A percentile compares a stretch with the other conserved stretches of the same genome.
These are phyloP conservation scores for Lachancea nothofagi DNA, from an alignment of 805 yeast genomes.

Conservation along the genomic window DNA sequence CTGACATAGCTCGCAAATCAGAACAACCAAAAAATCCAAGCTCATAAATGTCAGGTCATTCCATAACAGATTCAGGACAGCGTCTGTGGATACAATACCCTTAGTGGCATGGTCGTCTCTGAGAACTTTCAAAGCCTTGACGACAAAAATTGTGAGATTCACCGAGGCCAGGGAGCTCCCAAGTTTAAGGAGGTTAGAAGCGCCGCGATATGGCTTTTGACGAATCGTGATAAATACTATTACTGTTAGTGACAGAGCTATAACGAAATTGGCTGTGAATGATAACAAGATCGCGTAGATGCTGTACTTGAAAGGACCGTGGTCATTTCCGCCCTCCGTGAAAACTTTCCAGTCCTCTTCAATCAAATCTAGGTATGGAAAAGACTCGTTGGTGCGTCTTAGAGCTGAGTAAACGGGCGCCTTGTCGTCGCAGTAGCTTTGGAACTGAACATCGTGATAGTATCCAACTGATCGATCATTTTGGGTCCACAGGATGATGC, in stretches of 20 bases:
- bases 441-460: conserved; percentile 22
- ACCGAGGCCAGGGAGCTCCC: conserved; percentile 51
- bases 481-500: conserved; percentile 28
- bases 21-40: conserved; percentile 52
- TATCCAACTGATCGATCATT: conserved; percentile 13
- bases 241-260: conserved; percentile 57
- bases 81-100: conserved; percentile 30
- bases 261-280: conserved; percentile 57
- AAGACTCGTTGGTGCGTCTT: conserved; percentile 25
- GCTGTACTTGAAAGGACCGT: conserved; percentile 48
- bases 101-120: conserved; percentile 41
- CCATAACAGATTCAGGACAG: conserved; percentile 36
- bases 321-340: conserved; percentile 29
- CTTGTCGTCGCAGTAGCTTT: conserved; percentile 32
- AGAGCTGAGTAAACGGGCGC: conserved; percentile 36
- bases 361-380: conserved; percentile 40
- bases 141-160: conserved; percentile 47
- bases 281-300: conserved; percentile 60
- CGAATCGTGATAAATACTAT: conserved; percentile 61
- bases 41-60: conserved; percentile 43
- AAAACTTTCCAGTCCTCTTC: conserved; percentile 45
- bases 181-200: conserved; percentile 24
- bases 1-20: conserved; percentile 59
- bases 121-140: conserved; percentile 42
- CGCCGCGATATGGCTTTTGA: conserved; percentile 48